Base-by-base conservation (phyloP, 768 basidiomycete genomes). In the Russula vinacea region DNA sequence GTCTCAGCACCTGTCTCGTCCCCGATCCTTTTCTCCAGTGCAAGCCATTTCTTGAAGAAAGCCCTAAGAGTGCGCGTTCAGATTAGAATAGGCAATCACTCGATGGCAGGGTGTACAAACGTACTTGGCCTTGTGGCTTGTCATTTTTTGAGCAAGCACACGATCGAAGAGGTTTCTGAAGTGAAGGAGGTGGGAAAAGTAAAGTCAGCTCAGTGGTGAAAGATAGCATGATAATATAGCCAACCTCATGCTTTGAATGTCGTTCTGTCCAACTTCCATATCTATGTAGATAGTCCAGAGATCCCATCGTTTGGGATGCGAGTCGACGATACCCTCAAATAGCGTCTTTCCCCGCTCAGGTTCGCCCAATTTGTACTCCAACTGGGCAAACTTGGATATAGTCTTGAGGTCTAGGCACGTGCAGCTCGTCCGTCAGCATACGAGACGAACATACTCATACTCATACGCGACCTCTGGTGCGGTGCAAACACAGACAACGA, bases 21-120 rank as follows among this genome's bases (percentile, higher is more conserved):
- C 5, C 96, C 97, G 63, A 94, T 76, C 68, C 85, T 83, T 69
- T 84, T 85, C 74, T 98, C 97, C 44, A 97, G 76, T 64, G 87
- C 87, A 37, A 98, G 79, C 92, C 95, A 97, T 75, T 98, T 98
- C 77, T 99, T 99, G 84, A 99, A 98, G 76, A 98, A 88, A 33
- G 88, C 84, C 76, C 92, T 94, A 62, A 47, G 2, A 16, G 47
- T 14, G 54, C 33, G 26, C 62, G 56, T 63, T 10, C 19, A 13
- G 9, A 47, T 59, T 24, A 58, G 47, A n/a, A 52, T 17, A 9
- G 13, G 10, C 7, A 42, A 44, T 16, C 29, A 13, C 6, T 0
- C 13, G 1, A 26, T 22, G n/a, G 55, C 19, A 17, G 2, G 26
- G 6, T 17, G 49, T n/a, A 35, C 9, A 6, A n/a, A 81, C 87